Percentiles rank a stretch among this genome's conserved stretches.
Conservation (phyloP, 768 basidiomycete species). For the Terana coerulea region DNA sequence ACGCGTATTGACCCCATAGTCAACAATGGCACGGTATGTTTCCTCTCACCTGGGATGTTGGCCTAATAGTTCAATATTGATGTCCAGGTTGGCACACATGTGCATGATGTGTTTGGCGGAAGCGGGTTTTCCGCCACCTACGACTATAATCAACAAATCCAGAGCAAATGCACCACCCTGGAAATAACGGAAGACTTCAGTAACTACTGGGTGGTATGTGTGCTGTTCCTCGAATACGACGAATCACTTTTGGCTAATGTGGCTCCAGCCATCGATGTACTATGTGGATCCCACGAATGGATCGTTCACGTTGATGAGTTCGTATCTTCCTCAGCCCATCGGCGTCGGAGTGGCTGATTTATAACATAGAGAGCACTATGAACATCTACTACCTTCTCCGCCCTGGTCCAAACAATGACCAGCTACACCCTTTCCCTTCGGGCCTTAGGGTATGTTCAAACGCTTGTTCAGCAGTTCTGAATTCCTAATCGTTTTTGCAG, state of each 20-base stretch:
- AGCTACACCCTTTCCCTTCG: slow-evolving; percentile 10
- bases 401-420: slow-evolving; percentile 14
- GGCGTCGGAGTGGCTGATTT: neutral
- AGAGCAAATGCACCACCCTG: slow-evolving; percentile 11
- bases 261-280: slow-evolving; percentile 11
- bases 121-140: slow-evolving; percentile 14
- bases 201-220: slow-evolving; percentile 18
- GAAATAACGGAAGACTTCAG: slow-evolving; percentile 14
- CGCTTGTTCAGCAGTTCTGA: neutral
- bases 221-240: neutral
- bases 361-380: slow-evolving; percentile 10
- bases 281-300: slow-evolving; percentile 12
- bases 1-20: slow-evolving; percentile 17
- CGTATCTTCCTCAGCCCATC: neutral
- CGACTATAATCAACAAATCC: slow-evolving; percentile 6
- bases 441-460: slow-evolving; percentile 11
- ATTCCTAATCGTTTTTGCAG: slow-evolving; percentile 1
- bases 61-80: neutral
- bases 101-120: slow-evolving; percentile 15
- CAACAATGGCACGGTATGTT: slow-evolving; percentile 13
- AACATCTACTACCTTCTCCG: slow-evolving; percentile 18
- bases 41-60: neutral
- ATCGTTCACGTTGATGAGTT: slow-evolving; percentile 15
- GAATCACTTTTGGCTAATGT: neutral
- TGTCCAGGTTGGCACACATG: slow-evolving; percentile 11